Evolutionary conservation across 2,329 filamentous ascomycete genomes (phyloP).

Genomic region (Fusarium floridanum): DNA sequence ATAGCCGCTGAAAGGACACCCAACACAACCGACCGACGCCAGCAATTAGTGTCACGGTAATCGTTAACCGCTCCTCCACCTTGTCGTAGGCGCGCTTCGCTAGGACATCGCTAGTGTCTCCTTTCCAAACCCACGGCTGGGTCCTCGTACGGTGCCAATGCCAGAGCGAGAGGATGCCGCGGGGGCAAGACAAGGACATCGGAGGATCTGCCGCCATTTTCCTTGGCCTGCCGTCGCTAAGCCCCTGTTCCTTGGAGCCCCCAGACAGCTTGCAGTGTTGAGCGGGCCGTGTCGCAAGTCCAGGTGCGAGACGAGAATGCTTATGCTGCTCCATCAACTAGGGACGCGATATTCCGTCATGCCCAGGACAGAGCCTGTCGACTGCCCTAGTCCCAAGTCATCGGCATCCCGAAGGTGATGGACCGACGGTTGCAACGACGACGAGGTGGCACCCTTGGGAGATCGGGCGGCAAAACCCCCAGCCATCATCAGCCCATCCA

Average conservation of each 20-base stretch:
- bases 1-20: slow-evolving; percentile 5
- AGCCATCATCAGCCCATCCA: slow-evolving; percentile 22
- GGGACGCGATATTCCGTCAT: slow-evolving; percentile 4
- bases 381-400: background rate
- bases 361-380: slow-evolving; percentile 3
- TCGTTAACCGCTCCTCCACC: slow-evolving; percentile 25
- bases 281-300: slow-evolving; percentile 23
- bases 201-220: slow-evolving; percentile 23
- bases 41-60: slow-evolving; percentile 16
- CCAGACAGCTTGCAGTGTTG: slow-evolving; percentile 22
- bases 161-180: slow-evolving; percentile 4
- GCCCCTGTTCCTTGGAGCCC: slow-evolving; percentile 25
- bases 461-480: slow-evolving; percentile 15
- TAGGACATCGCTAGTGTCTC: slow-evolving; percentile 1
- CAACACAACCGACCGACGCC: background rate
- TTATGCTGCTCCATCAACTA: slow-evolving; percentile 13
- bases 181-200: slow-evolving; percentile 5
- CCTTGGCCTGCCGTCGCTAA: slow-evolving; percentile 7
- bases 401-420: slow-evolving; percentile 4
- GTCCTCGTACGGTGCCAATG: background rate
- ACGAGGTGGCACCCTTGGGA: background rate
- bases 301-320: slow-evolving; percentile 12
- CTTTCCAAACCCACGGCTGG: slow-evolving; percentile 1
- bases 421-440: background rate
- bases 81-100: slow-evolving; percentile 14